phyloP scores from a whole-genome alignment of 768 basidiomycete species.

The Galerina sulciceps region DNA sequence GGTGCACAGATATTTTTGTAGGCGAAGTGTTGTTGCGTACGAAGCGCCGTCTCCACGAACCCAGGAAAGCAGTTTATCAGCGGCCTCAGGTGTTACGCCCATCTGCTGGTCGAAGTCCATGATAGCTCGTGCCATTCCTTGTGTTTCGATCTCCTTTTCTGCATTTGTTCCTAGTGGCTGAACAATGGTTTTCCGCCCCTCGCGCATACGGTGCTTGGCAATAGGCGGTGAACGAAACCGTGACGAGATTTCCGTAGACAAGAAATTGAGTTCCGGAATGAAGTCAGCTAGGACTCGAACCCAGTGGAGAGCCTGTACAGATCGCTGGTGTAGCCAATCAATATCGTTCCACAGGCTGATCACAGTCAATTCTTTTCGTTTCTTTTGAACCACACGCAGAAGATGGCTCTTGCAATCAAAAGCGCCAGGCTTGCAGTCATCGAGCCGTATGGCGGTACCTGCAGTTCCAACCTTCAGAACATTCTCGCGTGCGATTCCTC shows the following conservation, averaged over 20 bases:
- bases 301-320: background rate
- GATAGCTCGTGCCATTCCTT: slow-evolving; percentile 23
- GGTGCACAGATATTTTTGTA: slow-evolving; percentile 18
- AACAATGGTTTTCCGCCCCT: slow-evolving; percentile 20
- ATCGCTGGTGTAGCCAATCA: background rate
- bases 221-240: slow-evolving; percentile 15
- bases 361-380: slow-evolving; percentile 13
- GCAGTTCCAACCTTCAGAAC: slow-evolving; percentile 28
- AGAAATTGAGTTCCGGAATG: slow-evolving; percentile 7
- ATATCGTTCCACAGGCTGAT: background rate
- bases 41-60: slow-evolving; percentile 21
- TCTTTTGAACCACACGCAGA: slow-evolving; percentile 13
- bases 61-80: slow-evolving; percentile 12
- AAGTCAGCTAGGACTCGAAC: background rate
- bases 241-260: slow-evolving; percentile 16
- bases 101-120: slow-evolving; percentile 18
- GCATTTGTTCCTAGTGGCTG: slow-evolving; percentile 27
- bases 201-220: slow-evolving; percentile 21
- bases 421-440: slow-evolving; percentile 17
- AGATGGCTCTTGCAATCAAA: slow-evolving; percentile 3
- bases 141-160: slow-evolving; percentile 22
- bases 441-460: slow-evolving; percentile 19
- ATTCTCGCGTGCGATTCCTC: slow-evolving; percentile 11
- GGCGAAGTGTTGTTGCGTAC: slow-evolving; percentile 19
- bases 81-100: slow-evolving; percentile 20